Conservation (phyloP, 768 basidiomycete genomes). For the Rubroboletus satanas region DNA sequence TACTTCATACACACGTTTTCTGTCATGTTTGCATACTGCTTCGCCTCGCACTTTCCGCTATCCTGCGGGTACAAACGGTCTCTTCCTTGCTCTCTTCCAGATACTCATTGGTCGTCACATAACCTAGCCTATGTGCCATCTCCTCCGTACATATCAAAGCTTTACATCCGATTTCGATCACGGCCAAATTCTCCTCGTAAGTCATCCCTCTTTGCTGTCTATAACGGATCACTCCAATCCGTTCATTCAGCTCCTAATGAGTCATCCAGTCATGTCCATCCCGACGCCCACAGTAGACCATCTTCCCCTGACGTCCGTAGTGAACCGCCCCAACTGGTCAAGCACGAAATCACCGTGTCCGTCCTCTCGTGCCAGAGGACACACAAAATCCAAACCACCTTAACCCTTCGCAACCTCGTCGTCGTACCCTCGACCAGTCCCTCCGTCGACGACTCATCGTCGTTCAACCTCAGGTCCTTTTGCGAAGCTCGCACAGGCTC, state of each 20-base stretch:
- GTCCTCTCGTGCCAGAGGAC: slow-evolving; percentile 33
- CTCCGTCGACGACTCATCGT: no score
- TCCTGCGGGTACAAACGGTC: no score
- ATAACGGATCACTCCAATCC: slow-evolving; percentile 46
- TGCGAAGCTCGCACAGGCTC: no score
- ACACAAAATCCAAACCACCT: slow-evolving; percentile 34
- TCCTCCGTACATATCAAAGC: slow-evolving; percentile 29
- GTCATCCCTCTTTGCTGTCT: slow-evolving; percentile 59
- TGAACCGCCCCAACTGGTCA: slow-evolving; percentile 15
- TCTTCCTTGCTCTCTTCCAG: no score
- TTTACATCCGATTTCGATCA: slow-evolving; percentile 45
- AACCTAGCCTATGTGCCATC: slow-evolving; percentile 17
- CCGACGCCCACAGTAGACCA: slow-evolving; percentile 19
- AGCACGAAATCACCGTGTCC: slow-evolving; percentile 34
- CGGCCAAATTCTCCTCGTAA: slow-evolving; percentile 51
- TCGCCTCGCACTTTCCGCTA: no score
- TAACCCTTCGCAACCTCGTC: slow-evolving; percentile 35
- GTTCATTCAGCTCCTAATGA: slow-evolving; percentile 60
- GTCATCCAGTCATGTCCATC: slow-evolving; percentile 18
- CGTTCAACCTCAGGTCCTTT: no score
- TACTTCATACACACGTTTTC: no score
- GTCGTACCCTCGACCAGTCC: neutral
- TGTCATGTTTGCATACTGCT: no score
- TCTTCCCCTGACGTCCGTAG: slow-evolving; percentile 13
- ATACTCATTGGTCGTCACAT: no score